Percentiles rank a stretch among this genome's conserved stretches.
Conservation (phyloP, 208 protist species). For the Crithidia sp. region DNA sequence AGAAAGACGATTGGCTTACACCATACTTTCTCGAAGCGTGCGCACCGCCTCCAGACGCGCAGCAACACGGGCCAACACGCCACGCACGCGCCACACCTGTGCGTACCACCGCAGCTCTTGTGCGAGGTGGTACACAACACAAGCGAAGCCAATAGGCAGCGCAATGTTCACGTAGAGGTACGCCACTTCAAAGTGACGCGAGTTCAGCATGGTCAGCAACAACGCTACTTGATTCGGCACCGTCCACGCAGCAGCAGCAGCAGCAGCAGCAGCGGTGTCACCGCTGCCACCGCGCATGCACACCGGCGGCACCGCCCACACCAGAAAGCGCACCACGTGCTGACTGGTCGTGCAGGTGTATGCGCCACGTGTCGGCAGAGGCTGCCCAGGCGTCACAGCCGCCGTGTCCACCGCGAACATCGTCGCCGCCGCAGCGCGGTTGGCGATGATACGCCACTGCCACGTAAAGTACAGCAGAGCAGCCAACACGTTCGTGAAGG, state of each 20-base stretch:
- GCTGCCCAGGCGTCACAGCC: background rate
- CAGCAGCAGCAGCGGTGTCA: background rate
- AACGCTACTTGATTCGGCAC: constrained; percentile 20
- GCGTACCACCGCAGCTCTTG: constrained; percentile 15
- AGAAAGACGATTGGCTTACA: background rate
- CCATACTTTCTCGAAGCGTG: background rate
- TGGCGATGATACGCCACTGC: constrained; percentile 22
- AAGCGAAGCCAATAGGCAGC: constrained; percentile 16
- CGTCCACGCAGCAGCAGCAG: constrained; percentile 4
- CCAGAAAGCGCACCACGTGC: background rate
- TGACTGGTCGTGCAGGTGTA: constrained; percentile 18
- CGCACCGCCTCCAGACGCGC: background rate
- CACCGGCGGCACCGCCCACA: constrained; percentile 15
- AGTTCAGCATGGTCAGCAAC: constrained; percentile 28
- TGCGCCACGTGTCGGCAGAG: background rate
- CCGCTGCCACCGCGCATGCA: background rate
- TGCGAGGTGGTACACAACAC: constrained; percentile 7
- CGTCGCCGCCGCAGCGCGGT: constrained; percentile 7
- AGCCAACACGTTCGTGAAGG: constrained; percentile 5
- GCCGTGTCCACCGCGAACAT: constrained; percentile 24
- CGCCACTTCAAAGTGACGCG: constrained; percentile 15
- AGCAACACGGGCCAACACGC: background rate
- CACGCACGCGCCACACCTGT: constrained; percentile 6
- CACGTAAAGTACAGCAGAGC: constrained; percentile 26
- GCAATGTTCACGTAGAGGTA: constrained; percentile 32